Evolutionary conservation across 2,329 filamentous ascomycete genomes (phyloP), one percentile per base, ranked within the genome.

Genomic region (Pestalotiopsis sp.): DNA sequence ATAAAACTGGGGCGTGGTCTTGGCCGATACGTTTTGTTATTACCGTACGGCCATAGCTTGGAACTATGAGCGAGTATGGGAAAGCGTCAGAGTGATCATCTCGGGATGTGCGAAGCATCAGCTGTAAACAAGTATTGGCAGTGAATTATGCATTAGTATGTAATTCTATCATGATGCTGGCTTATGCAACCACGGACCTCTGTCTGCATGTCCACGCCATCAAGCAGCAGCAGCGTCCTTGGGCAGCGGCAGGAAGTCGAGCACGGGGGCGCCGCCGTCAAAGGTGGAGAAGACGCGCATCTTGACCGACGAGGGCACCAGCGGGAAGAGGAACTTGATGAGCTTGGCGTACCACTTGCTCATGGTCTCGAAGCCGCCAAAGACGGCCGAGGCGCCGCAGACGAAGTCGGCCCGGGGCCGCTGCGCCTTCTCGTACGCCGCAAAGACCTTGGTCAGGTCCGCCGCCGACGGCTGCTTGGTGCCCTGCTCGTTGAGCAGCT

Each of bases 281-380:
- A 64, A 64, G 13, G 11, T 27, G 23, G 62, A 64, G 25, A 64
- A 64, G 39, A 64, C 20, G 62, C 62, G 62, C 62, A 64, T 64
- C 62, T 64, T 64, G 62, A 64, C 17, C 23, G 39, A 23, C 11
- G 62, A 49, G 4, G 62, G 39, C 9, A 64, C 25, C 62, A 23
- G 39, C 14, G 62, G 62, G 39, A 64, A 64, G n/a, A 64, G n/a
- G 23, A 49, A 20, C 62, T 64, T 49, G 39, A 64, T 27, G 12
- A 64, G n/a, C 25, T 52, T 45, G 31, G 62, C 20, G 39, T 56
- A 64, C 62, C 62, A 64, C 62, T 56, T 56, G 39, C 62, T 64
- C 62, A 64, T 64, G 14, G 39, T 49, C 62, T 64, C 62, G 20
- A 64, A 64, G 45, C 45, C 62, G 23, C 38, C 62, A 64, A 64